Evolutionary conservation across 2,329 filamentous ascomycete genomes (phyloP), one percentile per base, ranked within the genome.

Genomic region (Colletotrichum acutatum): DNA sequence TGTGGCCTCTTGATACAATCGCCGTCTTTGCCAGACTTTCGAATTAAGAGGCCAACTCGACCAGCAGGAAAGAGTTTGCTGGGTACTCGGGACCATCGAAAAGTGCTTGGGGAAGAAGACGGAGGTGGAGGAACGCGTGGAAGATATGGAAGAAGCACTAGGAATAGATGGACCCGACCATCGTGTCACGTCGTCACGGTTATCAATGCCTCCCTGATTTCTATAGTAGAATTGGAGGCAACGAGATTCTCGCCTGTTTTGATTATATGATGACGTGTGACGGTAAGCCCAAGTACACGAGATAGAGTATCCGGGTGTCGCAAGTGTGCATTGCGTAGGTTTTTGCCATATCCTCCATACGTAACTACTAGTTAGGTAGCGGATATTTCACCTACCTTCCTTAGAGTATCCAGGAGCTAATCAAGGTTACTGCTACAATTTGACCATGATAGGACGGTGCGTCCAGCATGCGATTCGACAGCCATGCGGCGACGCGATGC

Each of bases 161-260:
- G 53, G 46, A 30, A 69, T 72, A 72, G 69, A 72, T 69, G 66
- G 53, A 46, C 69, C 66, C 66, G 69, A 32, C 34, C 56, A 49
- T 53, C 66, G 54, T 64, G n/a, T 22, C 16, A 49, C 59, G 58
- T 46, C 59, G n/a, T 16, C 16, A 69, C 59, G 66, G 59, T 57
- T 11, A 58, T 58, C 54, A 42, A 64, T 42, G 42, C 69, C 59
- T 72, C 66, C 53, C 59, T 72, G 58, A 69, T 69, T 37, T 64
- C 66, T 56, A 58, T 42, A 63, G 60, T 59, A 72, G 66, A 72
- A 72, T 64, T 69, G 69, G 63, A 71, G 65, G 66, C 59, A 69
- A 72, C 30, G 59, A 34, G 8, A 60, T 60, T 64, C 69, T 69
- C 37, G 42, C 42, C 42, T 49, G 19, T 49, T 49, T n/a, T 49